Conservation (phyloP, 352 stramenopile species). For the Globisporangium spinosum region DNA sequence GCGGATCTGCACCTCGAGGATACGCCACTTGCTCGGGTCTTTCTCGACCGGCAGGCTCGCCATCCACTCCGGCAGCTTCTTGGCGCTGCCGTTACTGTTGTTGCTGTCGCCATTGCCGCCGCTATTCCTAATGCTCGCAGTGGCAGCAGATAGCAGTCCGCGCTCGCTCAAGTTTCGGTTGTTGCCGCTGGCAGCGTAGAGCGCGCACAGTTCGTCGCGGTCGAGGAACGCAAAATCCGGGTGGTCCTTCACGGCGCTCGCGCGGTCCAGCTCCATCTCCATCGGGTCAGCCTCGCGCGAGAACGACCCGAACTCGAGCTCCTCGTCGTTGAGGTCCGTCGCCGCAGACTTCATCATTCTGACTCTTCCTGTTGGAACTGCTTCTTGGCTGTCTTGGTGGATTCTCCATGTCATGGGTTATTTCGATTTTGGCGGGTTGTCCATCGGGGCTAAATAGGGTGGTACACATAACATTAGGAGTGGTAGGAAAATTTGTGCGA, state of each 20-base stretch:
- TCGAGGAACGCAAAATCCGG: slow-evolving; percentile 64
- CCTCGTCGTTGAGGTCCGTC: slow-evolving; percentile 38
- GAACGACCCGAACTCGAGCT: slow-evolving; percentile 61
- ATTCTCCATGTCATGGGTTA: background rate
- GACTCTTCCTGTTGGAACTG: background rate
- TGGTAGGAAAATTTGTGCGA: background rate
- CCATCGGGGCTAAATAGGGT: background rate
- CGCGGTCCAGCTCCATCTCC: slow-evolving; percentile 59
- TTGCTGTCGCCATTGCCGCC: background rate
- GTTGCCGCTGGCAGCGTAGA: slow-evolving; percentile 7
- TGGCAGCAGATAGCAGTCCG: background rate
- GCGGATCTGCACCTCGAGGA: slow-evolving; percentile 66
- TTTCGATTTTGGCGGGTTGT: background rate
- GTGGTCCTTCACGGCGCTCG: slow-evolving; percentile 57
- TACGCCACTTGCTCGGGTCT: slow-evolving; percentile 59
- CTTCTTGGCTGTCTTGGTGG: background rate
- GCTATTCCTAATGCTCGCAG: slow-evolving; percentile 13
- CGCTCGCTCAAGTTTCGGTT: background rate
- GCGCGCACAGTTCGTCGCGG: slow-evolving; percentile 27
- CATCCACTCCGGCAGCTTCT: slow-evolving; percentile 50
- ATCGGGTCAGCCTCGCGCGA: slow-evolving; percentile 63
- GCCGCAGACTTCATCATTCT: slow-evolving; percentile 1
- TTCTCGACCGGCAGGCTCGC: slow-evolving; percentile 51
- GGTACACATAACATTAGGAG: background rate
- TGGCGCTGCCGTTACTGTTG: background rate